Conservation (phyloP, 2,329 filamentous ascomycete genomes). For the Sporothrix humicola region DNA sequence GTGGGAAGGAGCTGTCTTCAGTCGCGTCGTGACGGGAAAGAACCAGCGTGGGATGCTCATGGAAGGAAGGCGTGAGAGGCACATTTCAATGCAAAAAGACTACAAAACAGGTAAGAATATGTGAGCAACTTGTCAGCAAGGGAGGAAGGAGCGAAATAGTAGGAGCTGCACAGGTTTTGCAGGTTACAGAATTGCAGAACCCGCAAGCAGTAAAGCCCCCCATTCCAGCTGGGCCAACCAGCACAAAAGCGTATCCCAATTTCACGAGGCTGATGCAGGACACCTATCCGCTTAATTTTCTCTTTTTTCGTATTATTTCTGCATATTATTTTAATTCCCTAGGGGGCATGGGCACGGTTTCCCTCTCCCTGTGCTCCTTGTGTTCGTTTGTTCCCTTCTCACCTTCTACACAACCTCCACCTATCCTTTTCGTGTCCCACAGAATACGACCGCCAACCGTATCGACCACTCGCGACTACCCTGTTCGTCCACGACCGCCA, state of each 20-base stretch:
- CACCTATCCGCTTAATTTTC: constrained; percentile 20
- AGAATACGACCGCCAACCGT: constrained; percentile 25
- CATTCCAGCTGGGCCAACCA: constrained; percentile 28
- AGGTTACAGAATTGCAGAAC: neutral
- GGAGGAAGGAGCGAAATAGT: constrained; percentile 1
- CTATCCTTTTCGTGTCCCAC: constrained; percentile 35
- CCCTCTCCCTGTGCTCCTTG: constrained; percentile 11
- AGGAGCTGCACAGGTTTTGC: neutral
- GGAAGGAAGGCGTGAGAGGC: neutral
- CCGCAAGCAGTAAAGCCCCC: neutral
- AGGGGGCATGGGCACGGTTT: neutral
- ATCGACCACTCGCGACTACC: constrained; percentile 6
- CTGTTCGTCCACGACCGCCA: neutral
- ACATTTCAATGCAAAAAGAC: constrained; percentile 3
- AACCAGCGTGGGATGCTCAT: neutral
- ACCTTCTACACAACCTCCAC: neutral
- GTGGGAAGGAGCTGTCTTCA: neutral
- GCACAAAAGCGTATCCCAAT: constrained; percentile 33
- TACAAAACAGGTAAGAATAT: neutral
- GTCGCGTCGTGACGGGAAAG: constrained; percentile 4
- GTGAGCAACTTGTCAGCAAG: neutral
- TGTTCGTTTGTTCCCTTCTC: neutral
- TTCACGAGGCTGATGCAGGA: constrained; percentile 42
- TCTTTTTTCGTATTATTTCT: constrained; percentile 35
- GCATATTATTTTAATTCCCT: constrained; percentile 21